phyloP scores from a whole-genome alignment of 352 stramenopile genomes.

The Globisporangium paddicum region DNA sequence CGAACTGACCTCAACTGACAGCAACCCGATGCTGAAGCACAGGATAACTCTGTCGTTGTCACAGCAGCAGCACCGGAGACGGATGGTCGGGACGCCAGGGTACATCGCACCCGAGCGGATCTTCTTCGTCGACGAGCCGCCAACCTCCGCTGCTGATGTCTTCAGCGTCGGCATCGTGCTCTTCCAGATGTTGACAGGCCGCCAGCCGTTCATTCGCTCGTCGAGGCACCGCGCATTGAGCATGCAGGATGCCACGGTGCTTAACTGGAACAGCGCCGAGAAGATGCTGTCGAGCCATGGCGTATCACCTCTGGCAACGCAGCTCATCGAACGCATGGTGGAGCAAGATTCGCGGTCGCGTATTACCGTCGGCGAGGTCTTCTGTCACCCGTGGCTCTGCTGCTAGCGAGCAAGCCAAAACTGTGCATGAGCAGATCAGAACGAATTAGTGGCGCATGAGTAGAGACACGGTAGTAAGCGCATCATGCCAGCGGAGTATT shows the following conservation, averaged over 20 bases:
- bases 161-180: constrained; percentile 62
- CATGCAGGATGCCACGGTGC: constrained; percentile 34
- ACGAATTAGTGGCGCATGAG: background rate
- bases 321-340: constrained; percentile 41
- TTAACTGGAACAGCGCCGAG: constrained; percentile 41
- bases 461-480: background rate
- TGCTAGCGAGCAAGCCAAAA: background rate
- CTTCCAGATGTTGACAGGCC: constrained; percentile 52
- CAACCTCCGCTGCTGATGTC: constrained; percentile 38
- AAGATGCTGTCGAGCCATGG: constrained; percentile 18
- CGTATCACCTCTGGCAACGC: constrained; percentile 25
- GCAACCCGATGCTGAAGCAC: background rate
- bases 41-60: background rate
- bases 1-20: constrained; percentile 17
- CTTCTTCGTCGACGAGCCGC: constrained; percentile 23
- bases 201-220: constrained; percentile 40
- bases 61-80: background rate
- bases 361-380: constrained; percentile 30
- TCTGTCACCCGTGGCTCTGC: constrained; percentile 21
- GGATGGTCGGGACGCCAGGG: constrained; percentile 47
- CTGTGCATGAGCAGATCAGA: background rate
- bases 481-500: constrained; percentile 1
- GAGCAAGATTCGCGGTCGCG: constrained; percentile 24
- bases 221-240: constrained; percentile 21
- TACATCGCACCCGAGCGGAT: constrained; percentile 61